A percentile compares a stretch with the other conserved stretches of the same genome.
phyloP scores from a whole-genome alignment of 768 basidiomycete species.

The Pleurotus citrinopileatus region DNA sequence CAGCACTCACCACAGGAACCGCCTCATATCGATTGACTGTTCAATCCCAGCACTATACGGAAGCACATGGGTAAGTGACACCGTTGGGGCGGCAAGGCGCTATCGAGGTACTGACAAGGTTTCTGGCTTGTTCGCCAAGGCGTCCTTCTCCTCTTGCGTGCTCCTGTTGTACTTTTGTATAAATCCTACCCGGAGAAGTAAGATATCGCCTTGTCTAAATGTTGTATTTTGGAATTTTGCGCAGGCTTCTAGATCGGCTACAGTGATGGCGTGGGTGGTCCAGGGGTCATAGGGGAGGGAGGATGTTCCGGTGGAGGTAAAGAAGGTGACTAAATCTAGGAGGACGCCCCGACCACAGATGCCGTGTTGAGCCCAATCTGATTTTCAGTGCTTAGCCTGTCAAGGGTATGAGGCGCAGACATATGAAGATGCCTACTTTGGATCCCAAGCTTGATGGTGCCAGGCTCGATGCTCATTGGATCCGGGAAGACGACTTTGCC shows the following conservation, averaged over 20 bases:
- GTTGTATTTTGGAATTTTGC: constrained; percentile 56
- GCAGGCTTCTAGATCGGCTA: constrained; percentile 55
- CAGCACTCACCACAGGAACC: constrained; percentile 60
- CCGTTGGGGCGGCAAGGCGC: background rate
- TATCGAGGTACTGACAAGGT: constrained; percentile 50
- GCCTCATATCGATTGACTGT: constrained; percentile 67
- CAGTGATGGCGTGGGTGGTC: constrained; percentile 49
- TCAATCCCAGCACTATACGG: constrained; percentile 60
- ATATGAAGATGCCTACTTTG: constrained; percentile 43
- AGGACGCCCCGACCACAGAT: constrained; percentile 69
- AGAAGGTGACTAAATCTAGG: constrained; percentile 58
- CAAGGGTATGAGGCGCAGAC: constrained; percentile 4
- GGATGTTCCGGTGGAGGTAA: constrained; percentile 31
- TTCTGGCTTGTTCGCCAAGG: constrained; percentile 38
- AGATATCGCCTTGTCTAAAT: constrained; percentile 58
- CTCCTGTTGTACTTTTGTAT: constrained; percentile 50
- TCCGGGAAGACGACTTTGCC: constrained; percentile 48
- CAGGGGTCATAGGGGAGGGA: constrained; percentile 63
- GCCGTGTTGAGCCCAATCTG: constrained; percentile 71
- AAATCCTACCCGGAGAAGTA: constrained; percentile 61
- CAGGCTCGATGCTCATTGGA: constrained; percentile 45
- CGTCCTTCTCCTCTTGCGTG: constrained; percentile 42
- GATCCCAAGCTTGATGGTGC: constrained; percentile 53
- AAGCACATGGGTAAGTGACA: background rate
- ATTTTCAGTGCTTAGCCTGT: too few species aligned